Evolutionary conservation across 805 yeast genomes (phyloP).

Genomic region (Ogataea saltuana): DNA sequence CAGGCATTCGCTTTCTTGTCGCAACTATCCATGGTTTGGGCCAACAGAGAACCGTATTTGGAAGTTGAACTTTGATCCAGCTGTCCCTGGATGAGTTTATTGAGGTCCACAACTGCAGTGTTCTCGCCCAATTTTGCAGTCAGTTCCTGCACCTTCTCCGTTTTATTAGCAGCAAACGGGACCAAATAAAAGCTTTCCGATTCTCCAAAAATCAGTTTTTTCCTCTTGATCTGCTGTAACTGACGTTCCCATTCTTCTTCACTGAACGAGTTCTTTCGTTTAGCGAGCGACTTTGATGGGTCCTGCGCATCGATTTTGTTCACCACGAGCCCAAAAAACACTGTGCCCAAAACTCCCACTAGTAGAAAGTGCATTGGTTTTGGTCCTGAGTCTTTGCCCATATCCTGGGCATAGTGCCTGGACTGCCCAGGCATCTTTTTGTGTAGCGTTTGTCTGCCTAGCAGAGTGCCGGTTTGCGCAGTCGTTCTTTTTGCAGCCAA

Average conservation of each 20-base stretch:
- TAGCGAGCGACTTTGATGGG: constrained; percentile 30
- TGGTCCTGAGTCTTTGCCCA: constrained; percentile 35
- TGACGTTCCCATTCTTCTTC: constrained; percentile 50
- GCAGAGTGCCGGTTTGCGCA: background rate
- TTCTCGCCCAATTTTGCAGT: constrained; percentile 17
- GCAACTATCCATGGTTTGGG: constrained; percentile 37
- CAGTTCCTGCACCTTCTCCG: constrained; percentile 16
- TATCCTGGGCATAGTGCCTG: constrained; percentile 16
- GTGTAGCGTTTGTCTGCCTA: too few relatives aligned
- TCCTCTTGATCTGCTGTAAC: constrained; percentile 36
- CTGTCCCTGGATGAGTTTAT: constrained; percentile 47
- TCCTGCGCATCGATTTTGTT: constrained; percentile 35
- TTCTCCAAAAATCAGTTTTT: constrained; percentile 29
- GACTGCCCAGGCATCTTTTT: background rate
- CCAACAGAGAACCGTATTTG: constrained; percentile 53
- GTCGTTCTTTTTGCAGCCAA: background rate
- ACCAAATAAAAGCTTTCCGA: constrained; percentile 31
- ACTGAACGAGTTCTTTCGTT: constrained; percentile 42
- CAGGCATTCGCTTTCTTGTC: constrained; percentile 33
- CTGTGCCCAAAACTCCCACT: constrained; percentile 47
- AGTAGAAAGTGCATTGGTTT: constrained; percentile 42
- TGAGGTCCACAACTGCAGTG: constrained; percentile 52
- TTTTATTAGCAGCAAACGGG: constrained; percentile 28
- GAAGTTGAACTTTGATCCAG: constrained; percentile 41
- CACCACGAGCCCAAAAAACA: constrained; percentile 38